Conservation (phyloP, 768 basidiomycete species). For the Mycena venus region DNA sequence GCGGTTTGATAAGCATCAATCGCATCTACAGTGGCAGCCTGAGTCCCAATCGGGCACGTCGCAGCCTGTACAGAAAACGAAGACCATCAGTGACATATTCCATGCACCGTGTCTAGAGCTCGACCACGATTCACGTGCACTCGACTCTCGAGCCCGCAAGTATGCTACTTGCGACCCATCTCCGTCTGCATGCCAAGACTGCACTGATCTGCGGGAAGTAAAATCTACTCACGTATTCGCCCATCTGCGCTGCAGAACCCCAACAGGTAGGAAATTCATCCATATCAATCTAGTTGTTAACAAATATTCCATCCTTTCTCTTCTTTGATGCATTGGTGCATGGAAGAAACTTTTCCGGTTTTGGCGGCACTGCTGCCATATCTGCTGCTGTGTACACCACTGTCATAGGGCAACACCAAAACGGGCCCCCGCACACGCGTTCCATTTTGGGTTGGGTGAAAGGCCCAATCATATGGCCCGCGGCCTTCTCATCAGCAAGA, state of each 20-base stretch:
- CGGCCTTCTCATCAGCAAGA: background rate
- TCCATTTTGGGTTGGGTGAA: constrained; percentile 7
- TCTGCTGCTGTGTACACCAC: constrained; percentile 11
- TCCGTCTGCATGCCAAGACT: background rate
- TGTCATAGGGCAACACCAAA: constrained; percentile 21
- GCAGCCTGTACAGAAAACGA: background rate
- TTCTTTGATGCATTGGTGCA: constrained; percentile 38
- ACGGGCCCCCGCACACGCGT: constrained; percentile 9
- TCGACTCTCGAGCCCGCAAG: background rate
- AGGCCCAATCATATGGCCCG: constrained; percentile 7
- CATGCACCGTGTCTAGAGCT: background rate
- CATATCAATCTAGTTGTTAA: constrained; percentile 40
- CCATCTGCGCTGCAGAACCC: constrained; percentile 30
- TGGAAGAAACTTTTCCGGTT: constrained; percentile 36
- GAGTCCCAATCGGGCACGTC: background rate
- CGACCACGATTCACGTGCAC: background rate
- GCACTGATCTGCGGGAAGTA: background rate
- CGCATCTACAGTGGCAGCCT: background rate
- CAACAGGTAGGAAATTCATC: constrained; percentile 41
- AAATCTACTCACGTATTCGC: constrained; percentile 14
- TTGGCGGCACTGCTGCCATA: background rate
- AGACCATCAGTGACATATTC: constrained; percentile 11
- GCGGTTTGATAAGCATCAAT: background rate
- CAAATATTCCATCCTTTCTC: constrained; percentile 18
- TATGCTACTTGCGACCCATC: background rate